Percentiles rank a stretch among this genome's conserved stretches.
phyloP scores from a whole-genome alignment of 495 filamentous ascomycete genomes.

The Penicillium desertorum region DNA sequence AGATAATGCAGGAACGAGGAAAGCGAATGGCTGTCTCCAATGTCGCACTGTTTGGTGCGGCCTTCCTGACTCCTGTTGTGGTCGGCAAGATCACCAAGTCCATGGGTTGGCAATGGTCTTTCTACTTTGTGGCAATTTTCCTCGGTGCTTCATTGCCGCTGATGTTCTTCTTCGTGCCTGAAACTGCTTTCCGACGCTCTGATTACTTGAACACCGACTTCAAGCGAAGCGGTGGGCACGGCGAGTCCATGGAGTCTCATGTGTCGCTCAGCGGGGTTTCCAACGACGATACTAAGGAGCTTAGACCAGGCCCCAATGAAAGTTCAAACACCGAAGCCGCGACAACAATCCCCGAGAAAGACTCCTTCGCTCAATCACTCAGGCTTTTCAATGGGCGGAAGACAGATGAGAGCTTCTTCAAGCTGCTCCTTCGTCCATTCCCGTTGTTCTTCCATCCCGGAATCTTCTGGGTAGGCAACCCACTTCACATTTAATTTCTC shows the following conservation, averaged over 20 bases:
- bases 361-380: constrained; percentile 56
- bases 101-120: constrained; percentile 76
- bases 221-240: constrained; percentile 22
- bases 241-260: constrained; percentile 20
- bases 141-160: constrained; percentile 61
- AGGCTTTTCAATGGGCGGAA: constrained; percentile 79
- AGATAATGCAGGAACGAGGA: constrained; percentile 61
- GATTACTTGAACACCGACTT: constrained; percentile 63
- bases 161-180: constrained; percentile 76
- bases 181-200: constrained; percentile 74
- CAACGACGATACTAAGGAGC: constrained; percentile 20
- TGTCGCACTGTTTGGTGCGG: constrained; percentile 84
- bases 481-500: neutral
- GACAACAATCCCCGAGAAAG: constrained; percentile 36
- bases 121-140: constrained; percentile 70
- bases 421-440: constrained; percentile 61
- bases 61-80: constrained; percentile 86
- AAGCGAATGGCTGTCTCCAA: constrained; percentile 90
- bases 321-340: constrained; percentile 17
- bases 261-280: constrained; percentile 7
- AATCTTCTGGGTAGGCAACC: constrained; percentile 66
- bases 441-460: constrained; percentile 76
- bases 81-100: constrained; percentile 80
- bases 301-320: constrained; percentile 8
- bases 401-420: constrained; percentile 61